Evolutionary conservation across 2,329 filamentous ascomycete species (phyloP).

Genomic region (Sordariomycetes sp.): DNA sequence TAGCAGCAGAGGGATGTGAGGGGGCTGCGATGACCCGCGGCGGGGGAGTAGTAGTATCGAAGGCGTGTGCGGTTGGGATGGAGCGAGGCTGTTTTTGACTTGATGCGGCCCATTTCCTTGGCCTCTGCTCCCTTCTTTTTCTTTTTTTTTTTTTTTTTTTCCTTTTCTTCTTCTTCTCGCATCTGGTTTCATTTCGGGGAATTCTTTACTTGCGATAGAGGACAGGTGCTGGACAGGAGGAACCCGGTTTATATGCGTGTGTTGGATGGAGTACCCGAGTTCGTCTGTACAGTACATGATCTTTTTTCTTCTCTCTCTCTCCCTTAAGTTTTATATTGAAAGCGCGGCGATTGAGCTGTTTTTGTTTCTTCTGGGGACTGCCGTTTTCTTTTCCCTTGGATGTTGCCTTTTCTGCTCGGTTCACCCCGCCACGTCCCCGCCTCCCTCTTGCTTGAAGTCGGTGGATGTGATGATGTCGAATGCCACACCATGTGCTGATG

Average conservation of each 20-base stretch:
- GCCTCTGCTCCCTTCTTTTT: not conserved
- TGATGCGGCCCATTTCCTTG: slow-evolving; percentile 6
- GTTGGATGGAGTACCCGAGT: not conserved
- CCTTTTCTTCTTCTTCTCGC: not conserved
- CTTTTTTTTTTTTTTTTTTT: not conserved
- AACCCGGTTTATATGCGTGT: not conserved
- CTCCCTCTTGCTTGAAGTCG: too few relatives aligned
- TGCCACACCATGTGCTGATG: too few relatives aligned
- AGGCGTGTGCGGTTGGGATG: not conserved
- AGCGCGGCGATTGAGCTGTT: too few relatives aligned
- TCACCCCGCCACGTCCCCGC: too few relatives aligned
- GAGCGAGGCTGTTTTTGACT: not conserved
- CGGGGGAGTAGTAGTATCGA: too few relatives aligned
- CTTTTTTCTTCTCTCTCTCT: slow-evolving; percentile 6
- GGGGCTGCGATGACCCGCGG: too few relatives aligned
- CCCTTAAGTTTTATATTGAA: not conserved
- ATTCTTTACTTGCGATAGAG: not conserved
- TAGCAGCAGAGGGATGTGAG: not conserved
- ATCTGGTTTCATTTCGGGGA: too few relatives aligned
- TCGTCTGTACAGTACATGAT: not conserved
- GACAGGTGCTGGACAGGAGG: not conserved
- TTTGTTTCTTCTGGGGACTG: too few relatives aligned
- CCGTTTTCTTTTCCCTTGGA: too few relatives aligned
- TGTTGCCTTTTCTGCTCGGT: too few relatives aligned
- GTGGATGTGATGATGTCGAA: too few relatives aligned